phyloP scores from a whole-genome alignment of 208 protist genomes.

The Crithidia expoeki region DNA sequence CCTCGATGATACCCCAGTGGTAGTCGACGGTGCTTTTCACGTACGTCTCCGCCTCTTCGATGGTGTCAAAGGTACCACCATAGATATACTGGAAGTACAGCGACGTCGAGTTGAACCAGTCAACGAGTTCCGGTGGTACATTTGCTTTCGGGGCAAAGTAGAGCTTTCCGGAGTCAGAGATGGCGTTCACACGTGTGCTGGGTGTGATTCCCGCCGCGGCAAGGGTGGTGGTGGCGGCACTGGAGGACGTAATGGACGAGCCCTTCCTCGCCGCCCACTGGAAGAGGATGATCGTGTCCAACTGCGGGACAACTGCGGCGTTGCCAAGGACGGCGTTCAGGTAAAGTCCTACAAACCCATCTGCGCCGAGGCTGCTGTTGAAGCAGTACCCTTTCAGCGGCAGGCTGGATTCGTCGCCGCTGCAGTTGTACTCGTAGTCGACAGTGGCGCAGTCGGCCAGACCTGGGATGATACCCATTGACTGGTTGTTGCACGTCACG shows the following conservation, averaged over 20 bases:
- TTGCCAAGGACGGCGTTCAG: constrained; percentile 34
- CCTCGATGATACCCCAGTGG: constrained; percentile 51
- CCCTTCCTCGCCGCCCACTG: constrained; percentile 61
- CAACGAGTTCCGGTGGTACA: constrained; percentile 31
- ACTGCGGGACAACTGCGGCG: constrained; percentile 26
- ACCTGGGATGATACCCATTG: constrained; percentile 19
- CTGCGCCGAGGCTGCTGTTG: background rate
- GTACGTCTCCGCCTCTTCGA: constrained; percentile 41
- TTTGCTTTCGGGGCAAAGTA: constrained; percentile 41
- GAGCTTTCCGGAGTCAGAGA: constrained; percentile 45
- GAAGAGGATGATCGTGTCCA: constrained; percentile 55
- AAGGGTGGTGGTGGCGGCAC: constrained; percentile 18
- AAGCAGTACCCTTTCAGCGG: constrained; percentile 48
- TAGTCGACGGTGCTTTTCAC: constrained; percentile 18
- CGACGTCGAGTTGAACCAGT: constrained; percentile 36
- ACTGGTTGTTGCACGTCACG: constrained; percentile 37
- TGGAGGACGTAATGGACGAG: background rate
- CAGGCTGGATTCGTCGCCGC: constrained; percentile 44
- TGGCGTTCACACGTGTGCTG: constrained; percentile 40
- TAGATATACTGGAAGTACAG: constrained; percentile 48
- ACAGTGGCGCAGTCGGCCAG: constrained; percentile 19
- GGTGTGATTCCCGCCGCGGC: constrained; percentile 22
- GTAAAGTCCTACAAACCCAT: constrained; percentile 15
- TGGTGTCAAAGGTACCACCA: constrained; percentile 42
- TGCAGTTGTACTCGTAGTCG: constrained; percentile 28